phyloP scores from a whole-genome alignment of 73 alveolate genomes.

The Stentor roeselii region DNA sequence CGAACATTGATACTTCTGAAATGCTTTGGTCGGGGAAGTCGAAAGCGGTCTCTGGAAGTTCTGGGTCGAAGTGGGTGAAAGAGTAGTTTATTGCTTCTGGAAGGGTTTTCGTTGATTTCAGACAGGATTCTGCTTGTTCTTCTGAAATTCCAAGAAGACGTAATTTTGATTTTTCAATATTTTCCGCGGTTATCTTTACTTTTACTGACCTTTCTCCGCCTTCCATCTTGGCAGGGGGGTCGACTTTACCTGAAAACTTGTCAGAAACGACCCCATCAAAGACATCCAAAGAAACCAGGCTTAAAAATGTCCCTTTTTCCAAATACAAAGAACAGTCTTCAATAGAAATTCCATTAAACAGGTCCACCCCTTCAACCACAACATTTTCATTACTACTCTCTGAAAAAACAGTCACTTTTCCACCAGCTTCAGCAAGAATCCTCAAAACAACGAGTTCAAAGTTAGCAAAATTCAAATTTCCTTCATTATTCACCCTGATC shows the following conservation, averaged over 20 bases:
- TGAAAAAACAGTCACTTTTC: not conserved
- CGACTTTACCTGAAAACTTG: not conserved
- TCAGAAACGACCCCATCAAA: conserved; percentile 5
- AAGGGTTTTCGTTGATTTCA: not conserved
- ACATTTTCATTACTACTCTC: not conserved
- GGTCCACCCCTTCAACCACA: not conserved
- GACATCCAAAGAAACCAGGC: not conserved
- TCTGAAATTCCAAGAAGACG: not conserved
- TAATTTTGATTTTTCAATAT: not conserved
- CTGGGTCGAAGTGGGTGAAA: not conserved
- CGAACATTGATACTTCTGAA: not conserved
- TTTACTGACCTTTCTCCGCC: conserved; percentile 16
- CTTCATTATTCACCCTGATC: not conserved
- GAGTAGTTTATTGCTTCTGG: not conserved
- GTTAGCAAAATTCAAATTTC: not conserved
- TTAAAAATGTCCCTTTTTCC: not conserved
- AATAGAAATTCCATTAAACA: not conserved
- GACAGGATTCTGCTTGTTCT: conserved; percentile 7
- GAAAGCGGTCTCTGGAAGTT: not conserved
- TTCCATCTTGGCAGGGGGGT: not conserved
- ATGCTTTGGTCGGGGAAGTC: not conserved
- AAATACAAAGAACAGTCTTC: not conserved
- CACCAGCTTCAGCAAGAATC: not conserved
- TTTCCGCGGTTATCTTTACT: not conserved
- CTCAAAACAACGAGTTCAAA: not conserved